These are phyloP conservation scores for Trichoderma polysporum DNA, from an alignment of 2,329 filamentous ascomycete species.

Conservation along the genomic window DNA sequence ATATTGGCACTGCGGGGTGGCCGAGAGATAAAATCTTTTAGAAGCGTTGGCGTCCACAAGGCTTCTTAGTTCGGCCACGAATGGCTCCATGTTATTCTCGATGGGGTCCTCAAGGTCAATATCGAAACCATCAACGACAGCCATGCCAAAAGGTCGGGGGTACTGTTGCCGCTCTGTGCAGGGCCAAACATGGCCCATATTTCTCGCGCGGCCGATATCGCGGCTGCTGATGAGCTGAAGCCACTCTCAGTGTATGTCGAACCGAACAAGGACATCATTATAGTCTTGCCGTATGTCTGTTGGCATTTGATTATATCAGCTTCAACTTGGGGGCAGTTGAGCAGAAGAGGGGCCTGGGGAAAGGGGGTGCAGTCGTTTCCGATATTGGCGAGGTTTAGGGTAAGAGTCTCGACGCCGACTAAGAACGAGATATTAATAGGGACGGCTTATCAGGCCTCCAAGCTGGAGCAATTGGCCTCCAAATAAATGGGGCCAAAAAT, in stretches of 20 bases:
- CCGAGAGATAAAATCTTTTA: slow-evolving; percentile 62
- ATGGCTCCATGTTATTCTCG: slow-evolving; percentile 56
- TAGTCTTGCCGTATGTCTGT: slow-evolving; percentile 58
- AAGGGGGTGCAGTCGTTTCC: slow-evolving; percentile 61
- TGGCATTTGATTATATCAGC: slow-evolving; percentile 62
- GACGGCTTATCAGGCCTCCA: no score
- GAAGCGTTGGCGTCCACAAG: slow-evolving; percentile 52
- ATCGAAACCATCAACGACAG: slow-evolving; percentile 72
- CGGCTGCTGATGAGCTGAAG: slow-evolving; percentile 53
- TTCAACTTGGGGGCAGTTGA: slow-evolving; percentile 64
- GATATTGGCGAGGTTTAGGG: slow-evolving; percentile 64
- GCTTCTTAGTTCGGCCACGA: slow-evolving; percentile 56
- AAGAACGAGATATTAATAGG: slow-evolving; percentile 58
- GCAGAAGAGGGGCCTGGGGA: slow-evolving; percentile 40
- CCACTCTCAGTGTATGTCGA: slow-evolving; percentile 65
- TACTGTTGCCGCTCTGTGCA: slow-evolving; percentile 38
- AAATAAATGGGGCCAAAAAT: no score
- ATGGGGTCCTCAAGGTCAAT: slow-evolving; percentile 68
- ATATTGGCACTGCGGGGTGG: slow-evolving; percentile 67
- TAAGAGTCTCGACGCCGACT: slow-evolving; percentile 52
- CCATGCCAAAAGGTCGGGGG: slow-evolving; percentile 65
- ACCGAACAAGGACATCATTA: slow-evolving; percentile 68
- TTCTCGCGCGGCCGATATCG: slow-evolving; percentile 56
- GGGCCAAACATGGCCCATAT: slow-evolving; percentile 73
- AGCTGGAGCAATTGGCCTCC: no score